phyloP scores from a whole-genome alignment of 768 basidiomycete genomes.

The Mycena alexandri region DNA sequence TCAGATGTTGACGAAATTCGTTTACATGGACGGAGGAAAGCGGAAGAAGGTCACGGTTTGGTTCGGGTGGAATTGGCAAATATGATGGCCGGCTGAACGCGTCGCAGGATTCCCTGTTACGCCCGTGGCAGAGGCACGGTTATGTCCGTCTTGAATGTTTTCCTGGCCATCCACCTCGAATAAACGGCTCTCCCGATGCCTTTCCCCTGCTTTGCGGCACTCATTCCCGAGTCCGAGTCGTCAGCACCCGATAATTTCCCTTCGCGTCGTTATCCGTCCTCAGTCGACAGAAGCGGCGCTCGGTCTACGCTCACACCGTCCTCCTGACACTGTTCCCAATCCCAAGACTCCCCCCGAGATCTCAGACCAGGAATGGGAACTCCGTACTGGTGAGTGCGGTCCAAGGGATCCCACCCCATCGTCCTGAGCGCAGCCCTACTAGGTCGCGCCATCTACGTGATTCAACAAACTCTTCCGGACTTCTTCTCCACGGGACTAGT shows the following conservation, averaged over 20 bases:
- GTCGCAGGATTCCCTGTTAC: not conserved
- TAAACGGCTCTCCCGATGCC: constrained; percentile 12
- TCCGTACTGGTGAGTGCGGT: constrained; percentile 71
- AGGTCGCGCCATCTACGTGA: constrained; percentile 77
- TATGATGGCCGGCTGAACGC: constrained; percentile 5
- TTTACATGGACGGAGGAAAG: no score
- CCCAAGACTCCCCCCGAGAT: constrained; percentile 51
- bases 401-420: not conserved
- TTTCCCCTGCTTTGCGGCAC: not conserved
- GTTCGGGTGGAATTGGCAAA: not conserved
- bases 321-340: constrained; percentile 51
- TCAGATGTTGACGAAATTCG: no score
- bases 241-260: not conserved
- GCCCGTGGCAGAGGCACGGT: not conserved
- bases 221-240: not conserved
- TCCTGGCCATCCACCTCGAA: no score
- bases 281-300: constrained; percentile 42
- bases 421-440: constrained; percentile 42
- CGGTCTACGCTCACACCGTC: constrained; percentile 50
- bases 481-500: constrained; percentile 80
- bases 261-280: not conserved
- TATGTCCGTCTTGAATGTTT: constrained; percentile 25
- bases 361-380: constrained; percentile 83
- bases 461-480: constrained; percentile 76
- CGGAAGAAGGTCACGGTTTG: no score